Evolutionary conservation across 2,329 filamentous ascomycete genomes (phyloP), one percentile per base, ranked within the genome.

Genomic region (Ilyonectria destructans): DNA sequence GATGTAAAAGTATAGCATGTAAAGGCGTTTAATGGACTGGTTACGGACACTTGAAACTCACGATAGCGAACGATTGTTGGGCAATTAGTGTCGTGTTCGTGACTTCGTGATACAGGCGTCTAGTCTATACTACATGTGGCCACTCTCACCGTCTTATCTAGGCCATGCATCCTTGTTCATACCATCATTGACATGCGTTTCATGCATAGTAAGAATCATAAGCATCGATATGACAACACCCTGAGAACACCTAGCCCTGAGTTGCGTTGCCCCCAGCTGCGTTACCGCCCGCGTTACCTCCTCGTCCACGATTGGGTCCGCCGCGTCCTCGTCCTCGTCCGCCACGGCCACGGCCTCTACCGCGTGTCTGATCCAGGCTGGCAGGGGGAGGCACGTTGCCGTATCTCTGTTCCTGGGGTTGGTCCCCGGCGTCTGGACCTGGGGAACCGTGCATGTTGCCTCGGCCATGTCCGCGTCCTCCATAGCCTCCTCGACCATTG

Each of bases 341-440:
- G 54, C 85, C 80, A 15, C 83, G 79, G 13, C 81, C 81, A 62
- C 82, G 80, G 5, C 82, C 80, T 45, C 81, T 76, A 35, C 83
- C 80, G 31, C 82, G 82, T 23, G 80, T 76, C 19, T 81, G 75
- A 69, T 91, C 86, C 13, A 92, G 80, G 49, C 78, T 86, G 1
- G 87, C 79, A 1, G 91, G 91, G 23, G 91, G 91, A 33, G 89
- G 89, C 8, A 91, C 87, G 17, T 86, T 86, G 65, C 85, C 85
- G 74, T 89, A 91, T 37, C 78, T 79, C 52, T 75, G 75, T 66
- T 75, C 74, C 21, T 75, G 64, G 6, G 60, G 58, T n/a, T 67
- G 60, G 26, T 64, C 61, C 58, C 51, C 66, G 10, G 61, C 74
- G 35, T 76, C 70, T 19, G 69, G 73, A 10, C 64, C 71, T 13